Conservation (phyloP, 2,329 filamentous ascomycete genomes). For the Fusarium chlamydosporum region DNA sequence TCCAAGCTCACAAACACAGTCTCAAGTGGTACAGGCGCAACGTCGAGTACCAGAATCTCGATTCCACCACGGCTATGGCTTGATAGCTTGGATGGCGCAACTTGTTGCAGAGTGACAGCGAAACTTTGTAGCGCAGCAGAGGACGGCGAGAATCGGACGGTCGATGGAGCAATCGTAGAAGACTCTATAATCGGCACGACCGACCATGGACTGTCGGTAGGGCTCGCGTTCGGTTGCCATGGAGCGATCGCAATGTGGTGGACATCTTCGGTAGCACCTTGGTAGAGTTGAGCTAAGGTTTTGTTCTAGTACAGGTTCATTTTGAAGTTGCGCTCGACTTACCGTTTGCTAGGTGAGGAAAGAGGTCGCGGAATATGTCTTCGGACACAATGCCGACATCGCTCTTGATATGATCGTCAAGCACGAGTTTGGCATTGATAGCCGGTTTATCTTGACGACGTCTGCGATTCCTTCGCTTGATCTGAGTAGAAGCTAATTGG, state of each 20-base stretch:
- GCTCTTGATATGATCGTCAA: conserved; percentile 87
- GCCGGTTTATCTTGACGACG: conserved; percentile 79
- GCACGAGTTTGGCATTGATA: conserved; percentile 82
- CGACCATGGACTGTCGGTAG: conserved; percentile 82
- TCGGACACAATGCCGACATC: conserved; percentile 89
- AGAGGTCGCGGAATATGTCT: conserved; percentile 86
- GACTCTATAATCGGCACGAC: conserved; percentile 81
- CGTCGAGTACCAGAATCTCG: conserved; percentile 86
- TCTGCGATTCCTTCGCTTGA: conserved; percentile 64
- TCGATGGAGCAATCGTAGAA: conserved; percentile 78
- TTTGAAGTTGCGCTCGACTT: conserved; percentile 51
- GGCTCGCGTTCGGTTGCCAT: conserved; percentile 72
- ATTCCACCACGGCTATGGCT: conserved; percentile 81
- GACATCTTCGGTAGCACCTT: conserved; percentile 55
- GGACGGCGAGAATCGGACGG: conserved; percentile 81
- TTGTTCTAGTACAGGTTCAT: conserved; percentile 11
- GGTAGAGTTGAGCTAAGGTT: conserved; percentile 20
- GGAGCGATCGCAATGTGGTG: conserved; percentile 80
- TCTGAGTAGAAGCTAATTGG: conserved; percentile 45
- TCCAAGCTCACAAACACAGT: conserved; percentile 90
- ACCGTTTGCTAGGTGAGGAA: conserved; percentile 72
- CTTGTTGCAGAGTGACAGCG: conserved; percentile 77
- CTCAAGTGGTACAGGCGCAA: conserved; percentile 83
- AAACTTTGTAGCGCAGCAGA: conserved; percentile 85
- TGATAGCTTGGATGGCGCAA: conserved; percentile 81